phyloP scores from a whole-genome alignment of 1,284 basidiomycete genomes.

The Coniferiporia weirii region DNA sequence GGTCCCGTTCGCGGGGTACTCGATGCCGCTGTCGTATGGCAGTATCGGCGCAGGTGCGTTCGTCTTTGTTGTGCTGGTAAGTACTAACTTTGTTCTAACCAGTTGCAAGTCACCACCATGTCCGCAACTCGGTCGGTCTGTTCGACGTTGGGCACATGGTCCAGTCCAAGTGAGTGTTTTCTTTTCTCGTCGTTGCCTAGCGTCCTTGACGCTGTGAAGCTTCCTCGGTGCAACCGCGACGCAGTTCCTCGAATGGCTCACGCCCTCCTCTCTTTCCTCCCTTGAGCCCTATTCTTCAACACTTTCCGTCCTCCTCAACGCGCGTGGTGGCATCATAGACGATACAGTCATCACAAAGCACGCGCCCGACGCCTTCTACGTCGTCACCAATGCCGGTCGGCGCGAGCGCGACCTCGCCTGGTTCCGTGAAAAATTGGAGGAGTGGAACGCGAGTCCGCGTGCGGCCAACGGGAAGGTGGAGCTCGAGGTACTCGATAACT shows the following conservation, averaged over 20 bases:
- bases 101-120: slow-evolving; percentile 92
- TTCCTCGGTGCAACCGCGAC: slow-evolving; percentile 73
- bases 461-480: slow-evolving; percentile 60
- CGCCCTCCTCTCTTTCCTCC: slow-evolving; percentile 72
- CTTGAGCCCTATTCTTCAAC: slow-evolving; percentile 71
- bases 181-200: slow-evolving; percentile 7
- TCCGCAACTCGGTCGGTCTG: slow-evolving; percentile 78
- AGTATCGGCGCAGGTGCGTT: slow-evolving; percentile 72
- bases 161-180: slow-evolving; percentile 62
- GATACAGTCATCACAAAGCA: slow-evolving; percentile 89
- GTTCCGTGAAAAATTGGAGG: slow-evolving; percentile 62
- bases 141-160: slow-evolving; percentile 99
- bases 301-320: slow-evolving; percentile 86
- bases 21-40: slow-evolving; percentile 90
- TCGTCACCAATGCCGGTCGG: slow-evolving; percentile 95
- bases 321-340: slow-evolving; percentile 91
- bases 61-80: slow-evolving; percentile 1
- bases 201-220: slow-evolving; percentile 28
- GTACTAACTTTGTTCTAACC: slow-evolving; percentile 12
- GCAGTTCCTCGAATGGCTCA: slow-evolving; percentile 81
- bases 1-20: slow-evolving; percentile 94
- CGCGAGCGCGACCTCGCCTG: slow-evolving; percentile 78
- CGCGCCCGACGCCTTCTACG: slow-evolving; percentile 76
- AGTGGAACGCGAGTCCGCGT: slow-evolving; percentile 57
- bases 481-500: slow-evolving; percentile 77